Evolutionary conservation across 352 stramenopile species (phyloP), one percentile per base, ranked within the genome.

Genomic region (Phytophthora palmivora): DNA sequence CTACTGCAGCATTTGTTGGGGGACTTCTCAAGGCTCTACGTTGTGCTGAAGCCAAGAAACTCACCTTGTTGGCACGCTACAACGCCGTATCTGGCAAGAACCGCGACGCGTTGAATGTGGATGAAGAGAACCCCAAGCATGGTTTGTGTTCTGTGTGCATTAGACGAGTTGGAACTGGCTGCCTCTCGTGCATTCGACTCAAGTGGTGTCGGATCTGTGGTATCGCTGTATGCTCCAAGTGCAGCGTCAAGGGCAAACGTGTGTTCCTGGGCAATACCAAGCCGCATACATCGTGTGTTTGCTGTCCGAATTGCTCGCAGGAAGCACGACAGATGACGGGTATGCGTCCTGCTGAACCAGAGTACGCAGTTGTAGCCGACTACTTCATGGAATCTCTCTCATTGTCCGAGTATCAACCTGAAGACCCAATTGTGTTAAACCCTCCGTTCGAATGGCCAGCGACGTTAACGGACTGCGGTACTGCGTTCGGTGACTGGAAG

Each of bases 11-110:
- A 14, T 55, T 82, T n/a, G 53, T 72, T 14, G 63, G 66, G 8
- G 61, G 58, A 6, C 21, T 75, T 28, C 47, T 69, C 11, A 65
- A 68, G 11, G 63, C 63, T 19, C 51, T 76, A 7, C 48, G 38
- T n/a, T 76, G 58, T n/a, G 62, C 71, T 0, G 67, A 79, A 10
- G 63, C 67, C n/a, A 79, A 79, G 63, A 79, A 76, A 44, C 45
- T 79, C 28, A 81, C 69, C 18, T 56, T 78, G 46, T 22, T 81
- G 9, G 65, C 65, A 16, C 47, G 65, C 12, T 58, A 63, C 21
- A 58, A 71, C 47, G 48, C 59, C 8, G 42, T 62, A 6, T 57
- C 59, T 6, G 59, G 50, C n/a, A 58, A 45, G 21, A 58, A 72
- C 42, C 51, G 63, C 37, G 64, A 64, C 50, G 21, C 58, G 41